Conservation (phyloP, 2,329 filamentous ascomycete genomes). For the Diaporthe humulicola region DNA sequence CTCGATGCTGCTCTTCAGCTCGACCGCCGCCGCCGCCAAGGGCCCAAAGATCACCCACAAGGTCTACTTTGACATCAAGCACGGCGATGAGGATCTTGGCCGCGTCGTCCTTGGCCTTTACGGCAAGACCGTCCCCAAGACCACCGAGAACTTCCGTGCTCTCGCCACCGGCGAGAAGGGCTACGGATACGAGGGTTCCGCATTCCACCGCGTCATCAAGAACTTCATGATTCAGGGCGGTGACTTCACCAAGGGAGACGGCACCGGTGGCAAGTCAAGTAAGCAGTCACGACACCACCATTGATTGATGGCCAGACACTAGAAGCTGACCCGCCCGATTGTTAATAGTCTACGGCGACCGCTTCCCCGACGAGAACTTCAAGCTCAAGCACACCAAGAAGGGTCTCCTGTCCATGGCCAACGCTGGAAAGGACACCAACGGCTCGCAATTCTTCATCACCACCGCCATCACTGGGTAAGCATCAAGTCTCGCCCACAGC, state of each 20-base stretch:
- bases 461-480: conserved; percentile 81
- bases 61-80: conserved; percentile 88
- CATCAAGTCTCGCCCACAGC: conserved; percentile 27
- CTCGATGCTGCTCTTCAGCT: conserved; percentile 80
- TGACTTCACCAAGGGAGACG: conserved; percentile 87
- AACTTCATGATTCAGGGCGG: conserved; percentile 93
- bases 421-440: conserved; percentile 87
- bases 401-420: conserved; percentile 87
- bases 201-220: conserved; percentile 93
- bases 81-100: conserved; percentile 81
- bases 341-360: conserved; percentile 79
- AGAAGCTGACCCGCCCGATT: not conserved
- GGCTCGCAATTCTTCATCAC: conserved; percentile 94
- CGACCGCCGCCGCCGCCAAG: conserved; percentile 80
- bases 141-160: conserved; percentile 80
- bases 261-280: conserved; percentile 89
- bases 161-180: conserved; percentile 89
- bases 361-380: conserved; percentile 94
- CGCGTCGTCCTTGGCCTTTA: conserved; percentile 87
- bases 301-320: not conserved
- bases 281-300: conserved; percentile 51
- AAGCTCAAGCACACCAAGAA: conserved; percentile 93
- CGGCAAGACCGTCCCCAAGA: conserved; percentile 88
- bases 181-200: conserved; percentile 84
- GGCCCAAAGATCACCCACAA: conserved; percentile 97